These are phyloP conservation scores for Pseudogymnoascus sp. DNA, from an alignment of 2,329 filamentous ascomycete genomes.

Conservation along the genomic window DNA sequence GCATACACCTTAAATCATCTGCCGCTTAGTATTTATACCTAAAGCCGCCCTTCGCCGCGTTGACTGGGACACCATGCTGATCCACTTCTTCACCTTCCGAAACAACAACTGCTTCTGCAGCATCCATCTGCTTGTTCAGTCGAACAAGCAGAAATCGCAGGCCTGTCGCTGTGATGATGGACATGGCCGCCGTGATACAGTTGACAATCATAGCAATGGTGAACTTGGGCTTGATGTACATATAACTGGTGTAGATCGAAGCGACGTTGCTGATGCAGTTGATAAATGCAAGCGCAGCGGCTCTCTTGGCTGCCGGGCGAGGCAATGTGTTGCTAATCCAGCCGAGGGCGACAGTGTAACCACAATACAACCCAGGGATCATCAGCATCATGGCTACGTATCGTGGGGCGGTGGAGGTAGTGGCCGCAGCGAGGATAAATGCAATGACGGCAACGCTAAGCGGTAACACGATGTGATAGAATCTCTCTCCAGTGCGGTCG, in stretches of 20 bases:
- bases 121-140: slow-evolving; percentile 63
- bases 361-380: slow-evolving; percentile 55
- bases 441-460: slow-evolving; percentile 53
- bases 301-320: slow-evolving; percentile 55
- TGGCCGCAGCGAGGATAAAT: slow-evolving; percentile 62
- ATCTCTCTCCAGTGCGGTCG: slow-evolving; percentile 63
- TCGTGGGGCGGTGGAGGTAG: slow-evolving; percentile 50
- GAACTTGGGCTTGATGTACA: slow-evolving; percentile 51
- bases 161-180: slow-evolving; percentile 55
- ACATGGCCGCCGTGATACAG: slow-evolving; percentile 55
- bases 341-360: slow-evolving; percentile 59
- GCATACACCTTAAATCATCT: not conserved
- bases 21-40: slow-evolving; percentile 4
- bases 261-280: slow-evolving; percentile 64
- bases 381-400: slow-evolving; percentile 70
- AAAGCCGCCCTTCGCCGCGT: slow-evolving; percentile 12
- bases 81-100: slow-evolving; percentile 26
- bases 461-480: slow-evolving; percentile 57
- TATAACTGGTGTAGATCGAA: slow-evolving; percentile 62
- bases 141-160: slow-evolving; percentile 55
- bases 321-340: slow-evolving; percentile 75
- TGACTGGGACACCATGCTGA: slow-evolving; percentile 13
- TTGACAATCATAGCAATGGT: slow-evolving; percentile 60
- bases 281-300: slow-evolving; percentile 65
- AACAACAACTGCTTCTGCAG: slow-evolving; percentile 49